A percentile compares a stretch with the other conserved stretches of the same genome.
Evolutionary conservation across 1,284 basidiomycete species (phyloP).

Genomic region (Boletus albobrunnescens): DNA sequence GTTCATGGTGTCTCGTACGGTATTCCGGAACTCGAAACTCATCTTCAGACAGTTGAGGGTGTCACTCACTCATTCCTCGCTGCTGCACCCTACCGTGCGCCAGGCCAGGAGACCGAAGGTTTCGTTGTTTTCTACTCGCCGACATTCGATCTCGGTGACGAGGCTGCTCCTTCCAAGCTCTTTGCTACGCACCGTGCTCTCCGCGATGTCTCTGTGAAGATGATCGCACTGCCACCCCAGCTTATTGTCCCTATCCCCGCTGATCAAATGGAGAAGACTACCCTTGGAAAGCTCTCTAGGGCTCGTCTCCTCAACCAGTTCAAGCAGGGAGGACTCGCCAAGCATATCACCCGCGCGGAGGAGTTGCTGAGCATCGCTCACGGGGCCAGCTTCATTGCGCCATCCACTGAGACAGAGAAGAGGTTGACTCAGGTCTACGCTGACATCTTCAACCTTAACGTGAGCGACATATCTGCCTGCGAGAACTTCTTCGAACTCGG

Average conservation of each 20-base stretch:
- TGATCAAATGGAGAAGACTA: slow-evolving; percentile 33
- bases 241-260: slow-evolving; percentile 29
- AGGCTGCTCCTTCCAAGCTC: slow-evolving; percentile 22
- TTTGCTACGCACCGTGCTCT: slow-evolving; percentile 21
- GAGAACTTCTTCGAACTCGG: slow-evolving; percentile 36
- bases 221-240: slow-evolving; percentile 28
- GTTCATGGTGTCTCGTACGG: slow-evolving; percentile 46
- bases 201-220: slow-evolving; percentile 23
- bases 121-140: slow-evolving; percentile 33
- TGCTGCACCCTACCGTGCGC: slow-evolving; percentile 35
- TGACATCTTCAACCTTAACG: slow-evolving; percentile 26
- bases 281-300: slow-evolving; percentile 33
- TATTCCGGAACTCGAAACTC: slow-evolving; percentile 39
- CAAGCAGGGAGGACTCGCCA: slow-evolving; percentile 29
- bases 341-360: slow-evolving; percentile 29
- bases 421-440: slow-evolving; percentile 27
- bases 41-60: slow-evolving; percentile 40
- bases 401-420: slow-evolving; percentile 30
- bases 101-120: slow-evolving; percentile 32
- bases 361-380: slow-evolving; percentile 29
- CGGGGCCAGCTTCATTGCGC: slow-evolving; percentile 21
- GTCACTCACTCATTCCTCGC: slow-evolving; percentile 37
- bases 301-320: slow-evolving; percentile 28
- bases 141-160: slow-evolving; percentile 18
- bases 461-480: slow-evolving; percentile 23